Conservation (phyloP, 805 yeast genomes). For the Saturnispora saitoi region DNA sequence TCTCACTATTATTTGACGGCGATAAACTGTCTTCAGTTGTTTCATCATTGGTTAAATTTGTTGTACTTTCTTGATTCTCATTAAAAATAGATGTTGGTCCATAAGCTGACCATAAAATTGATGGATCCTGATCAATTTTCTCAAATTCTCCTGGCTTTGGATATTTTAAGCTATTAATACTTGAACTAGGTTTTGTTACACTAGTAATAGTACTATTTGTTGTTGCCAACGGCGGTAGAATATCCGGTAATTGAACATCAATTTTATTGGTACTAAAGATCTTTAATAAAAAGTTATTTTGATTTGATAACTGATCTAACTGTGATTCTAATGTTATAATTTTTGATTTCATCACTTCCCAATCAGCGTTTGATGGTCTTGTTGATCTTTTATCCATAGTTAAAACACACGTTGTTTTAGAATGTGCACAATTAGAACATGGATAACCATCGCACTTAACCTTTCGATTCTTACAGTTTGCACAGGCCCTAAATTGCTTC, state of each 20-base stretch:
- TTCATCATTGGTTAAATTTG: neutral
- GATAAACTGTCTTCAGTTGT: neutral
- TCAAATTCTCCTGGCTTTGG: conserved; percentile 17
- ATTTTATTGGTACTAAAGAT: neutral
- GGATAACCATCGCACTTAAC: conserved; percentile 18
- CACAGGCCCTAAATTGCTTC: conserved; percentile 14
- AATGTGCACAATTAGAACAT: conserved; percentile 17
- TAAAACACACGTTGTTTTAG: conserved; percentile 10
- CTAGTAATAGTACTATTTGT: neutral
- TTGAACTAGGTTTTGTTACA: neutral
- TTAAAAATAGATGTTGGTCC: conserved; percentile 31
- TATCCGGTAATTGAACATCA: neutral
- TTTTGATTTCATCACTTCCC: conserved; percentile 8
- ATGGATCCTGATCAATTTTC: conserved; percentile 11
- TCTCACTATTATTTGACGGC: neutral
- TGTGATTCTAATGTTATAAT: conserved; percentile 5
- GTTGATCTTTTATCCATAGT: conserved; percentile 14
- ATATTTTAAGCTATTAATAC: conserved; percentile 4
- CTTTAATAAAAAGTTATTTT: neutral
- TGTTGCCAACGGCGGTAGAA: neutral
- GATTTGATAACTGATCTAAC: neutral
- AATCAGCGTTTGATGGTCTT: conserved; percentile 14
- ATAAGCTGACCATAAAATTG: conserved; percentile 12
- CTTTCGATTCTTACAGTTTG: conserved; percentile 17
- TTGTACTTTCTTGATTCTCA: conserved; percentile 7